A percentile compares a stretch with the other conserved stretches of the same genome.
Evolutionary conservation across 2,329 filamentous ascomycete genomes (phyloP).

Genomic region (Aspergillus persii): DNA sequence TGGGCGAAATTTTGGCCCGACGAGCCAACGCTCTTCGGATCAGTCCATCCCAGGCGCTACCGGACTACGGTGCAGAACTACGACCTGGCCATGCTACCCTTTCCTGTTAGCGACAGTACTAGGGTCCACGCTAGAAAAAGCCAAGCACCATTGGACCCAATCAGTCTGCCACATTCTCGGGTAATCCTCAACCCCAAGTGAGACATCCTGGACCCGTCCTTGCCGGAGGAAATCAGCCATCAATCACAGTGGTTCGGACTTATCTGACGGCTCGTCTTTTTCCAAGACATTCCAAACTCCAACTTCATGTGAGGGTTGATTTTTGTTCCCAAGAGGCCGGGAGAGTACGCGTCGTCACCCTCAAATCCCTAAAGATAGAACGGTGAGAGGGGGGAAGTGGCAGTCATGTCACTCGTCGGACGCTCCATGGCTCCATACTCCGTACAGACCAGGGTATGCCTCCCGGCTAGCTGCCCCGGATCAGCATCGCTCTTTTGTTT

Average conservation of each 20-base stretch:
- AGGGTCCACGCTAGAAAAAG: slow-evolving; percentile 22
- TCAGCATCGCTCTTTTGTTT: slow-evolving; percentile 12
- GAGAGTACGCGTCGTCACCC: not conserved
- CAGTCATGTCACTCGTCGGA: not conserved
- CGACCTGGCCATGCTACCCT: not conserved
- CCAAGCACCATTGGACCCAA: slow-evolving; percentile 16
- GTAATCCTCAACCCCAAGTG: slow-evolving; percentile 3
- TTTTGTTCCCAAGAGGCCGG: not conserved
- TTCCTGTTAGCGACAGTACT: not conserved
- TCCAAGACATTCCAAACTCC: slow-evolving; percentile 13
- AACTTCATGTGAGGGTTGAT: slow-evolving; percentile 13
- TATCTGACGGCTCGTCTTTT: not conserved
- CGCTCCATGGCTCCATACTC: not conserved
- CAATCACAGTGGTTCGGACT: not conserved
- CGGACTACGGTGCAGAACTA: not conserved
- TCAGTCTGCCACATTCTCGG: not conserved
- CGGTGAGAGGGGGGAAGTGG: not conserved
- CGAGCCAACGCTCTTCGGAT: not conserved
- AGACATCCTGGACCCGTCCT: slow-evolving; percentile 15
- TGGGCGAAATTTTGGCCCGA: not conserved
- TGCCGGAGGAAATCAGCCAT: not conserved
- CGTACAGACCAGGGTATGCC: not conserved
- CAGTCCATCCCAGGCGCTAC: not conserved
- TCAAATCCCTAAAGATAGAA: slow-evolving; percentile 7
- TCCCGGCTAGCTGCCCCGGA: slow-evolving; percentile 16